Conservation (phyloP, 371 early-diverging fungal genomes). For the Mortierella sp. region DNA sequence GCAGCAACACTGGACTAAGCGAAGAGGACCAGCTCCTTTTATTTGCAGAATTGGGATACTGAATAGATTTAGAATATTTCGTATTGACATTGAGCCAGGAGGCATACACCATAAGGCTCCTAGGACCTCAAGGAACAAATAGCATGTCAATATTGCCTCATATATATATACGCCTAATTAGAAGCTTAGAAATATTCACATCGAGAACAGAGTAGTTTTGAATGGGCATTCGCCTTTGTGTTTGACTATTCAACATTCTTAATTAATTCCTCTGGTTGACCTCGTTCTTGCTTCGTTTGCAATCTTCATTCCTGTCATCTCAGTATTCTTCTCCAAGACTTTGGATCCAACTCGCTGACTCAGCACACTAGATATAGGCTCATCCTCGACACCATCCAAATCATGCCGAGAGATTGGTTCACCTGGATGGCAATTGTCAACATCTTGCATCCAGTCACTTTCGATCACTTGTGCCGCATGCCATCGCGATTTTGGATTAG, state of each 20-base stretch:
- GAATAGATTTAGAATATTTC: background rate
- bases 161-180: too few species aligned
- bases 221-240: too few species aligned
- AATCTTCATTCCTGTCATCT: slow-evolving; percentile 13
- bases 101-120: too few species aligned
- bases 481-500: slow-evolving; percentile 61
- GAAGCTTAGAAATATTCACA: too few species aligned
- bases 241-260: too few species aligned
- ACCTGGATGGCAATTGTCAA: slow-evolving; percentile 59
- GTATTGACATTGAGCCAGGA: too few species aligned
- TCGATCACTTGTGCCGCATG: slow-evolving; percentile 56
- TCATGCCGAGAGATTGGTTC: slow-evolving; percentile 34
- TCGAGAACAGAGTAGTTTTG: too few species aligned
- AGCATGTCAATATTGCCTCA: too few species aligned
- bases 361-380: slow-evolving; percentile 16
- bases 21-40: slow-evolving; percentile 24
- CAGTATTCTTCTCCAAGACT: slow-evolving; percentile 14
- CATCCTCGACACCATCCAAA: slow-evolving; percentile 35
- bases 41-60: slow-evolving; percentile 41
- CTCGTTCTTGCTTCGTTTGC: slow-evolving; percentile 3
- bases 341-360: slow-evolving; percentile 42
- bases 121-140: too few species aligned
- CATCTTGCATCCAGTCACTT: slow-evolving; percentile 56
- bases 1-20: background rate
- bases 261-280: too few species aligned